phyloP scores from a whole-genome alignment of 2,329 filamentous ascomycete genomes.

The Colletotrichum eremochloae region DNA sequence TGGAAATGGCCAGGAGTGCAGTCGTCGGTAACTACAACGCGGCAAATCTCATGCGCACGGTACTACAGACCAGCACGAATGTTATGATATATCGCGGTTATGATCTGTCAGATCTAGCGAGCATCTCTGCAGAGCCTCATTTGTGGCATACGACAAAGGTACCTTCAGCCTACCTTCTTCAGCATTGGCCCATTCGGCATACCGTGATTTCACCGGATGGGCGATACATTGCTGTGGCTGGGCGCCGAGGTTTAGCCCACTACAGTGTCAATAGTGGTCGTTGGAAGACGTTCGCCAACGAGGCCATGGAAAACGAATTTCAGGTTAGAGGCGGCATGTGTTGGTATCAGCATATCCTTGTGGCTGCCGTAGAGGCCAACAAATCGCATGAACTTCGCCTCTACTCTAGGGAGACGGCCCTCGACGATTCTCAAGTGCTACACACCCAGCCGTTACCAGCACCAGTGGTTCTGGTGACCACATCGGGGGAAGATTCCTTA shows the following conservation, averaged over 20 bases:
- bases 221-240: conserved; percentile 96
- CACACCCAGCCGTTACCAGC: conserved; percentile 84
- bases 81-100: conserved; percentile 95
- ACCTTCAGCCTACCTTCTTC: conserved; percentile 84
- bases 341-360: conserved; percentile 96
- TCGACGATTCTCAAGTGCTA: conserved; percentile 80
- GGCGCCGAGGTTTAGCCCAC: conserved; percentile 89
- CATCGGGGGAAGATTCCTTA: conserved; percentile 92
- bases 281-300: conserved; percentile 94
- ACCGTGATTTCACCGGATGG: conserved; percentile 92
- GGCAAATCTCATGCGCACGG: conserved; percentile 88
- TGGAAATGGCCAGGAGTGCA: conserved; percentile 96
- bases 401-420: conserved; percentile 86
- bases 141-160: conserved; percentile 96
- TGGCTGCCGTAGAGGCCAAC: conserved; percentile 91
- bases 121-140: conserved; percentile 90
- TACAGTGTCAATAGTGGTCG: conserved; percentile 95
- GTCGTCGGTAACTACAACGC: conserved; percentile 91
- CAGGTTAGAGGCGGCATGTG: conserved; percentile 96
- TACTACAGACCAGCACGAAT: conserved; percentile 88
- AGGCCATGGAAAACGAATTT: conserved; percentile 88
- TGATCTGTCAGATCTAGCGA: conserved; percentile 89
- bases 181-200: conserved; percentile 93
- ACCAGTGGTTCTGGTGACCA: conserved; percentile 89
- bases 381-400: conserved; percentile 88